Percentiles rank a stretch among this genome's conserved stretches.
Conservation (phyloP, 2,329 filamentous ascomycete genomes). For the Aureobasidium sp. region DNA sequence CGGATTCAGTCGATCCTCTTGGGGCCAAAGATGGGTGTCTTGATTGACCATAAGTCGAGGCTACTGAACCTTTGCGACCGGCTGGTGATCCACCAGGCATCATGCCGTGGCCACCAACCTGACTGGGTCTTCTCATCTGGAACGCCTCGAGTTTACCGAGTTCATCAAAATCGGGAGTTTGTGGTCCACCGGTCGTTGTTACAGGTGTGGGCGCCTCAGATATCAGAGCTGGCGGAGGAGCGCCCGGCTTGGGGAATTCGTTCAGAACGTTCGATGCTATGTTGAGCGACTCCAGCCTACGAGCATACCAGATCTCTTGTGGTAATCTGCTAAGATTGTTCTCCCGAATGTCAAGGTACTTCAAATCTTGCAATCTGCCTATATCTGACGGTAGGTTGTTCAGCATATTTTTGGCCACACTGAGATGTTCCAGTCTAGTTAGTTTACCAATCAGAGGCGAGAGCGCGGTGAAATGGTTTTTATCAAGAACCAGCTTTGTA, state of each 20-base stretch:
- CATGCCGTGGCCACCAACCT: slow-evolving; percentile 51
- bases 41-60: slow-evolving; percentile 55
- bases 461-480: slow-evolving; percentile 90
- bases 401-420: slow-evolving; percentile 85
- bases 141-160: slow-evolving; percentile 57
- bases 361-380: slow-evolving; percentile 76
- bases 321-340: slow-evolving; percentile 89
- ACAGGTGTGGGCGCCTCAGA: slow-evolving; percentile 30
- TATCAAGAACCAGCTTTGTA: slow-evolving; percentile 81
- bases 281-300: slow-evolving; percentile 83
- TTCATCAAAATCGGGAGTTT: slow-evolving; percentile 67
- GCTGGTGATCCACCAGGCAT: slow-evolving; percentile 64
- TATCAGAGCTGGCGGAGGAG: slow-evolving; percentile 45
- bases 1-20: slow-evolving; percentile 39
- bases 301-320: slow-evolving; percentile 89
- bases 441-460: slow-evolving; percentile 79
- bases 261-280: slow-evolving; percentile 91
- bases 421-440: slow-evolving; percentile 78
- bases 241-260: slow-evolving; percentile 74
- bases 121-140: slow-evolving; percentile 67
- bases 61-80: slow-evolving; percentile 54
- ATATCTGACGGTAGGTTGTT: slow-evolving; percentile 79
- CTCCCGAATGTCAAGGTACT: slow-evolving; percentile 77
- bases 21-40: slow-evolving; percentile 78
- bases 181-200: slow-evolving; percentile 27